A percentile compares a stretch with the other conserved stretches of the same genome.
Evolutionary conservation across 805 yeast species (phyloP).

Genomic region (Candida corydali): DNA sequence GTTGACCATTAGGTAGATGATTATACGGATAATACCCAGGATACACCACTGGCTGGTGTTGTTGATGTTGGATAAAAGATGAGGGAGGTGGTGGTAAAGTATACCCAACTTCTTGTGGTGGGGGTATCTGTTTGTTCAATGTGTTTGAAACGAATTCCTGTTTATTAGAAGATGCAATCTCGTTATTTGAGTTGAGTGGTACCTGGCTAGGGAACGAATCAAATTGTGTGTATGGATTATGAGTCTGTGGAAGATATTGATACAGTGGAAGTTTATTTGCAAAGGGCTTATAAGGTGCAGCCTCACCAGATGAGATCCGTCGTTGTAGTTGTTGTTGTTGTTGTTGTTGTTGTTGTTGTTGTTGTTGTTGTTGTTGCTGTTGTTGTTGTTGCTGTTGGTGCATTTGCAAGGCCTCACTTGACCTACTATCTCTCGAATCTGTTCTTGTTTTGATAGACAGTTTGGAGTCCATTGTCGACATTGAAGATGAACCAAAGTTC

Average conservation of each 20-base stretch:
- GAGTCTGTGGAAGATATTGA: not conserved
- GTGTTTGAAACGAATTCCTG: too few relatives aligned
- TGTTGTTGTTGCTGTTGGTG: not conserved
- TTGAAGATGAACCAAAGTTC: constrained; percentile 1
- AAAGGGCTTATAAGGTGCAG: too few relatives aligned
- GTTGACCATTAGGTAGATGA: too few relatives aligned
- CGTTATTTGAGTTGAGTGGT: not conserved
- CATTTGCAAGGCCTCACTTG: not conserved
- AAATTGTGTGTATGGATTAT: constrained; percentile 2
- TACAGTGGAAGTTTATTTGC: not conserved
- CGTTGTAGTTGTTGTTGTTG: not conserved
- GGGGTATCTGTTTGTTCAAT: too few relatives aligned
- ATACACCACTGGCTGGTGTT: not conserved
- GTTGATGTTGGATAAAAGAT: not conserved
- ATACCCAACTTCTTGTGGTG: not conserved
- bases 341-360: not conserved
- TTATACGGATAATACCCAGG: not conserved
- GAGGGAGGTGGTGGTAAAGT: not conserved
- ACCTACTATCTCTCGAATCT: not conserved
- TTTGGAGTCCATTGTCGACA: not conserved
- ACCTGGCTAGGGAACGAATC: not conserved
- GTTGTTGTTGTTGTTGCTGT: not conserved
- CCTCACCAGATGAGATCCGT: too few relatives aligned
- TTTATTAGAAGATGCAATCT: too few relatives aligned
- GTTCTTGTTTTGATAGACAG: not conserved